Base-by-base conservation (phyloP, 2,329 filamentous ascomycete genomes). In the Salinomyces thailandicus region DNA sequence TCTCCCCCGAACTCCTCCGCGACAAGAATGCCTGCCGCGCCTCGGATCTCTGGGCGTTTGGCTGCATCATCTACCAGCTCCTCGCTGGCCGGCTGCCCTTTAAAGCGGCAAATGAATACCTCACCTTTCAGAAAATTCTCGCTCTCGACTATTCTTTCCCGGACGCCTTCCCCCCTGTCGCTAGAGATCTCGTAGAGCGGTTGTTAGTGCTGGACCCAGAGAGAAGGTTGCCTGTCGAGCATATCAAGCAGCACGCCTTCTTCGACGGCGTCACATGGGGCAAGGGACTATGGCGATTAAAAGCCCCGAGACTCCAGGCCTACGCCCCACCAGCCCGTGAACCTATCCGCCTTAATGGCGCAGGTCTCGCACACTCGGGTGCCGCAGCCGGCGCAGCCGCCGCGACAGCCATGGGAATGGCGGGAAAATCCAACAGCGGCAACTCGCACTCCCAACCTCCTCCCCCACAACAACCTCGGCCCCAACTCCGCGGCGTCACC, bases 51-150 rank as follows among this genome's bases (percentile, higher is more conserved):
- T 98, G 91, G 91, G 91, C 91, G 2, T 98, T 93, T 65, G 91
- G 91, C 7, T 98, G 91, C 64, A 98, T 98, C 50, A 78, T 98
- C 45, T 98, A 93, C 59, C 91, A 98, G 60, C 73, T 98, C 17
- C 68, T 98, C 20, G 83, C 84, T n/a, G 91, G 91, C n/a, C 72
- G 91, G 42, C 91, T 91, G 5, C 91, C 91, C 0, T 98, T 98
- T 68, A 98, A 98, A 60, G 91, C 83, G 27, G 82, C 73, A 11
- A 95, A 93, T 49, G 91, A 98, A 58, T 98, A 96, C 53, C 72
- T 91, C 55, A 98, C 91, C 0, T 98, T 98, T 56, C 91, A 98
- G 59, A 98, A 96, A 62, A 98, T 98, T 55, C 85, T 98, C 36
- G 81, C 75, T 19, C 69, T 98, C 29, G 89, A 98, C 37, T 98